Conservation (phyloP, 257 asterid genomes). For the Solanum lycopersicoides region DNA sequence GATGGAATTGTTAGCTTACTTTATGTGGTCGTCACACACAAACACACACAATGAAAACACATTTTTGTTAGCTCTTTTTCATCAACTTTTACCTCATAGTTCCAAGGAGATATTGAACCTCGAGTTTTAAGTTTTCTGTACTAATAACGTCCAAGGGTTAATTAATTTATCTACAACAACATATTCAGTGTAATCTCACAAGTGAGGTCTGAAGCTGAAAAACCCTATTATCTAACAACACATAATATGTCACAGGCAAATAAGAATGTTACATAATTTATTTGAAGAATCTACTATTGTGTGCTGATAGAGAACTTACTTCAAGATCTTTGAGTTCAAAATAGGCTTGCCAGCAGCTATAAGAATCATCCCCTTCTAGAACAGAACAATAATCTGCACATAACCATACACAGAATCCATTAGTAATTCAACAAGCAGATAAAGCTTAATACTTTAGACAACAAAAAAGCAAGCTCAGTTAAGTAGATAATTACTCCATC, state of each 20-base stretch:
- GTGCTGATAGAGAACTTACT: conserved; percentile 31
- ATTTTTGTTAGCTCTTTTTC: not conserved
- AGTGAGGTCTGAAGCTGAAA: not conserved
- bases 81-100: not conserved
- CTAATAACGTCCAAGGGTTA: not conserved
- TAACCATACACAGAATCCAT: not conserved
- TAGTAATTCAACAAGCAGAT: not conserved
- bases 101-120: not conserved
- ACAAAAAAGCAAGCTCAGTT: not conserved
- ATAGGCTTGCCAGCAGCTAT: conserved; percentile 92
- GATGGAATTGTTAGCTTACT: not conserved
- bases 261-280: not conserved
- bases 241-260: not conserved
- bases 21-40: not conserved
- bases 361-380: conserved; percentile 76
- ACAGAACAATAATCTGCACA: conserved; percentile 74
- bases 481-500: not conserved
- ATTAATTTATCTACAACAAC: not conserved
- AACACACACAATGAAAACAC: not conserved
- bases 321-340: conserved; percentile 91
- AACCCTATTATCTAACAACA: not conserved
- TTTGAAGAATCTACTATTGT: not conserved
- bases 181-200: not conserved
- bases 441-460: not conserved
- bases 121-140: not conserved